Evolutionary conservation across 768 basidiomycete genomes (phyloP), one percentile per base, ranked within the genome.

Genomic region (Strobilomyces dryophilus): DNA sequence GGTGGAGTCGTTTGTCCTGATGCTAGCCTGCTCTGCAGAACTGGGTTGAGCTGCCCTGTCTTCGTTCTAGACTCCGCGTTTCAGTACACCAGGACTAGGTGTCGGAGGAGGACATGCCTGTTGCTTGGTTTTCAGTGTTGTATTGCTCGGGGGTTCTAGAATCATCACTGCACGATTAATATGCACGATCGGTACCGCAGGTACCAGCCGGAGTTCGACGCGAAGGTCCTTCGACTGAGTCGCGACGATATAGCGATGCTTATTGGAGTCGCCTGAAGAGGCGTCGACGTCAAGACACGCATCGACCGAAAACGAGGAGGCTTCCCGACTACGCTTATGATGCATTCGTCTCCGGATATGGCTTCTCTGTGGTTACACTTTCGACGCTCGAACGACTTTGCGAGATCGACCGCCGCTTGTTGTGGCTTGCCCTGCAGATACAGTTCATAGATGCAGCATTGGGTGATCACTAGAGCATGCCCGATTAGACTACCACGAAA

Each of bases 361-460:
- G 88, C 76, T 61, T 94, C 89, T 56, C 84, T 78, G 67, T 99
- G 97, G 66, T 98, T 98, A 68, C 97, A 99, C 71, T 89, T 92
- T 58, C 97, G 70, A 52, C 95, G 79, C 72, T 98, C 95, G 59
- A 97, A 98, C 0, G 77, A 80, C 72, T 98, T 98, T 2, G 97
- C 95, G 40, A 97, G 77, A 66, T 97, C 91, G 0, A 92, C 85
- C 0, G 85, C 81, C 0, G 80, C 72, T 65, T 98, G 94, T 29
- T 80, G 79, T 2, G 76, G 64, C 53, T 79, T 82, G 12, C 92
- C 94, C 51, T 87, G 81, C 3, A 92, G 78, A 72, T 99, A 98
- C 2, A 99, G 78, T 65, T 92, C 91, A 59, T 94, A 85, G 39
- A 99, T 93, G 66, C 87, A 95, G 69, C 97, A 99, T 67, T 98